These are phyloP conservation scores for Fusarium pilosicola DNA, from an alignment of 2,329 filamentous ascomycete genomes.

Conservation along the genomic window DNA sequence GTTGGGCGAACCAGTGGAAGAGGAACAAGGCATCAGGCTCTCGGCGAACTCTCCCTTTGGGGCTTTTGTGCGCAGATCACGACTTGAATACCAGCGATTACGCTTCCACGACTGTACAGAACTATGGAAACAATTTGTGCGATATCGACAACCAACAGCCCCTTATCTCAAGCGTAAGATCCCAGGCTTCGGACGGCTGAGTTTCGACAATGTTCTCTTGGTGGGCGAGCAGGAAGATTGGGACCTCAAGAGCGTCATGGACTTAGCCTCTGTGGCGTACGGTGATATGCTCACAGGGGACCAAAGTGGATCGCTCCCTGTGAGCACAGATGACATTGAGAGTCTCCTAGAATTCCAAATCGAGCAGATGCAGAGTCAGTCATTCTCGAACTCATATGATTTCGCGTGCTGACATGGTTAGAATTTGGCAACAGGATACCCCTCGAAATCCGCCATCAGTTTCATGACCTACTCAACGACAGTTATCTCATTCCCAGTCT, in stretches of 20 bases:
- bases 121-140: conserved; percentile 85
- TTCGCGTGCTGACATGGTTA: conserved; percentile 48
- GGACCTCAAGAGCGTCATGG: conserved; percentile 54
- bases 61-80: conserved; percentile 78
- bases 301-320: conserved; percentile 53
- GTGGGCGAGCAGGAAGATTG: conserved; percentile 63
- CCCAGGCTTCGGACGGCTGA: conserved; percentile 64
- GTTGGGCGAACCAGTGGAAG: conserved; percentile 53
- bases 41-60: conserved; percentile 83
- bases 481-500: conserved; percentile 76
- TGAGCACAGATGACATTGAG: conserved; percentile 84
- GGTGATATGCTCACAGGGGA: conserved; percentile 62
- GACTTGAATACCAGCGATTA: conserved; percentile 82
- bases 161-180: conserved; percentile 71
- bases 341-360: conserved; percentile 88
- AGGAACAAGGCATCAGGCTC: conserved; percentile 68
- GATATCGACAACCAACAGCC: conserved; percentile 81
- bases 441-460: conserved; percentile 74
- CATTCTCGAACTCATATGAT: not conserved
- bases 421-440: conserved; percentile 83
- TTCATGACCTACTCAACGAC: conserved; percentile 74
- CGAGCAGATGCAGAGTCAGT: conserved; percentile 81
- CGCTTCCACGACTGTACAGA: conserved; percentile 81
- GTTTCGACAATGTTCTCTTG: conserved; percentile 67
- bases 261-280: conserved; percentile 60